Conservation (phyloP, 805 yeast genomes). For the Wickerhamiella australiensis region DNA sequence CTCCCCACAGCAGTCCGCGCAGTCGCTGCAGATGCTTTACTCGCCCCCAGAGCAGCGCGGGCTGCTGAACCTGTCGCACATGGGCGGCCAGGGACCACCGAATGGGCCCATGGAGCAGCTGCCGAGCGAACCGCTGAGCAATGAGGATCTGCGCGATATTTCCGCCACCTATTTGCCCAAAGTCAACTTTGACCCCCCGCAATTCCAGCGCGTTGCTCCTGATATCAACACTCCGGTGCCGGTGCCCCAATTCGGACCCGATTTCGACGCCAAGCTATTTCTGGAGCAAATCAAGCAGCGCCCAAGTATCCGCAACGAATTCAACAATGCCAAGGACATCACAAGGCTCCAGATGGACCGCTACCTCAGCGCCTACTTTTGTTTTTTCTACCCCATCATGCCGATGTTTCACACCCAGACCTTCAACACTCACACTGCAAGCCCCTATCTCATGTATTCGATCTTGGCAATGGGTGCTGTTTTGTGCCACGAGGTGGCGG, state of each 20-base stretch:
- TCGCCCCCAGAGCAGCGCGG: not conserved
- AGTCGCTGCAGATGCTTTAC: not conserved
- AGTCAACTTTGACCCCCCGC: constrained; percentile 3
- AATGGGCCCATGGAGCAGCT: not conserved
- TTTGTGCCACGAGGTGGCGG: constrained; percentile 22
- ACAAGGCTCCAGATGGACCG: constrained; percentile 24
- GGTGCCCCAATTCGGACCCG: constrained; percentile 12
- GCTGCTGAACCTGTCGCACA: not conserved
- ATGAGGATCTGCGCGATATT: not conserved
- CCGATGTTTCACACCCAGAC: constrained; percentile 28
- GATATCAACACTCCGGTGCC: constrained; percentile 7
- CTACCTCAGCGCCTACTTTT: constrained; percentile 26
- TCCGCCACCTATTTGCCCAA: not conserved
- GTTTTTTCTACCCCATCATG: constrained; percentile 26
- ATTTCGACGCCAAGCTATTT: constrained; percentile 6
- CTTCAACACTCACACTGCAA: constrained; percentile 24
- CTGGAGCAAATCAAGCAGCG: constrained; percentile 4
- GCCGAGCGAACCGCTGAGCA: constrained; percentile 5
- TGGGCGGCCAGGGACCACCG: too few species aligned
- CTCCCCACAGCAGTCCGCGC: not conserved
- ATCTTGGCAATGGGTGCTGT: constrained; percentile 29
- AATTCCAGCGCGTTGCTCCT: constrained; percentile 6
- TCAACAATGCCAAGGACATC: constrained; percentile 5
- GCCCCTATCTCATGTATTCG: constrained; percentile 27
- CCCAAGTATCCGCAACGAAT: constrained; percentile 2